Conservation (phyloP, 768 basidiomycete species). For the Collybiopsis luxurians region DNA sequence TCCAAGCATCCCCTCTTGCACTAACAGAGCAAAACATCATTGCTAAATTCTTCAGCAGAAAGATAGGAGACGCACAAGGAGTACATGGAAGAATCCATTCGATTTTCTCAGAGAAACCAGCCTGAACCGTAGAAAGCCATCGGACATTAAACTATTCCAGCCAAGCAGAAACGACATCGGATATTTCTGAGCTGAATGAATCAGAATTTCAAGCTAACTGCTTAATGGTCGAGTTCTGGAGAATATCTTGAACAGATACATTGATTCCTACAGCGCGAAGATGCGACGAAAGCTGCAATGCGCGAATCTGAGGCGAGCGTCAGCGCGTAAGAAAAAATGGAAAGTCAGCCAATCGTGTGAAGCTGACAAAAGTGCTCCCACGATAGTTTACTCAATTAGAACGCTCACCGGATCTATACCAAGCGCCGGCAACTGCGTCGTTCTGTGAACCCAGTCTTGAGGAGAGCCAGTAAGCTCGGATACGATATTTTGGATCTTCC, state of each 20-base stretch:
- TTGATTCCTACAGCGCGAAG: background rate
- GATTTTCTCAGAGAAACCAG: background rate
- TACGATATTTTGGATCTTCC: background rate
- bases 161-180: background rate
- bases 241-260: conserved; percentile 7
- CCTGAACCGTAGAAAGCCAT: conserved; percentile 1
- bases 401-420: conserved; percentile 7
- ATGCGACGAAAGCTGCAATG: conserved; percentile 7
- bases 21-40: background rate
- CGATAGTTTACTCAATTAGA: too few relatives aligned
- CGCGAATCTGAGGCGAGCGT: background rate
- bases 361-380: background rate
- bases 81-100: conserved; percentile 8
- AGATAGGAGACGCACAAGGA: background rate
- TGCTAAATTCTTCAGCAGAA: background rate
- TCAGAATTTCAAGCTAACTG: background rate
- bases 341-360: too few relatives aligned
- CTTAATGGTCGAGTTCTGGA: background rate
- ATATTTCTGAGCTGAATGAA: background rate
- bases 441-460: background rate
- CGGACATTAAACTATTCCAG: background rate
- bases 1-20: conserved; percentile 9
- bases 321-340: background rate
- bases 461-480: conserved; percentile 4
- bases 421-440: conserved; percentile 8